Conservation (phyloP, 1,139 yeast genomes). For the Scheffersomyces cryptocercus region DNA sequence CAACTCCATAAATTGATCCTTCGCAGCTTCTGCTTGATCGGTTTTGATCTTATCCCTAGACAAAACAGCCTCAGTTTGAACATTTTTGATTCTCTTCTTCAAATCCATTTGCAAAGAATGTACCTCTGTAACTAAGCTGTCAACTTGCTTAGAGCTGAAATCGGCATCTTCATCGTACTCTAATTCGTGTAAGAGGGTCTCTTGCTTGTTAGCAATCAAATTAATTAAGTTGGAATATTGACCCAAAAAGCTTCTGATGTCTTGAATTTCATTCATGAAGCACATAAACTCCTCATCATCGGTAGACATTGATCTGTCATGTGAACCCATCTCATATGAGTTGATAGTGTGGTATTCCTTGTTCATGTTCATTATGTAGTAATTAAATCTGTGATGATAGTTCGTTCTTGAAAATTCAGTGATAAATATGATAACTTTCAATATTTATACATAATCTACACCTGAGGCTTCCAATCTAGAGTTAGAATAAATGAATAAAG, state of each 20-base stretch:
- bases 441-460: no score
- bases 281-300: constrained; percentile 59
- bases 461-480: no score
- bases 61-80: constrained; percentile 63
- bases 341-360: constrained; percentile 3
- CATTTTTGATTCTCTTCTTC: constrained; percentile 69
- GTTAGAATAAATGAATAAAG: no score
- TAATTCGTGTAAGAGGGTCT: constrained; percentile 72
- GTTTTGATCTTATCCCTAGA: constrained; percentile 72
- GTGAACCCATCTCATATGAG: constrained; percentile 32
- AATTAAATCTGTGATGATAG: no score
- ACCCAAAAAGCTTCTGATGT: constrained; percentile 72
- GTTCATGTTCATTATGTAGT: neutral
- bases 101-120: constrained; percentile 70
- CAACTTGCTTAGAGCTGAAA: constrained; percentile 70
- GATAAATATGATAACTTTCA: no score
- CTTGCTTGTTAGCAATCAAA: constrained; percentile 75
- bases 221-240: constrained; percentile 74
- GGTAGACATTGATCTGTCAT: constrained; percentile 17
- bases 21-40: constrained; percentile 83
- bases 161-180: constrained; percentile 68
- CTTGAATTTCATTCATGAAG: constrained; percentile 78
- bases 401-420: no score
- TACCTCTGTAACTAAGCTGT: constrained; percentile 71
- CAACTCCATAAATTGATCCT: constrained; percentile 76